These are phyloP conservation scores for Sungouiella thailandica DNA, from an alignment of 805 yeast species.

Conservation along the genomic window DNA sequence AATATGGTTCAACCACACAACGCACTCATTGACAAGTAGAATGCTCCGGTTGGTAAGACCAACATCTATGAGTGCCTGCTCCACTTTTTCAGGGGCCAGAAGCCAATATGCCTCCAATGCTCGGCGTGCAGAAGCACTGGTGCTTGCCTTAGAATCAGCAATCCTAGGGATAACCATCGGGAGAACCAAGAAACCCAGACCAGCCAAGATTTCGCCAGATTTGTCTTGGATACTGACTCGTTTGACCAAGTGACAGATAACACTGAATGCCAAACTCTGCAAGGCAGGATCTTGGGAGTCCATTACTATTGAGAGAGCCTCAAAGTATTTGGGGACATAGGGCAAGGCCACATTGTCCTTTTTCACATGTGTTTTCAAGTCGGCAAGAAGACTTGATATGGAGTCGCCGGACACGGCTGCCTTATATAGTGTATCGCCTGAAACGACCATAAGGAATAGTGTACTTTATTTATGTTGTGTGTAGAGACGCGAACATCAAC, in stretches of 20 bases:
- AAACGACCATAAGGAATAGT: slow-evolving; percentile 9
- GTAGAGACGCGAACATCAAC: neutral
- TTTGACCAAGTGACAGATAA: slow-evolving; percentile 52
- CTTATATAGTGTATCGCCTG: slow-evolving; percentile 11
- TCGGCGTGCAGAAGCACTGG: slow-evolving; percentile 42
- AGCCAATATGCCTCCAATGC: slow-evolving; percentile 54
- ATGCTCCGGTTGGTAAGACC: slow-evolving; percentile 39
- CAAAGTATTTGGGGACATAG: slow-evolving; percentile 47
- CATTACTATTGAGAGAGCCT: slow-evolving; percentile 43
- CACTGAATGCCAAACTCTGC: slow-evolving; percentile 41
- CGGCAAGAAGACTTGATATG: slow-evolving; percentile 19
- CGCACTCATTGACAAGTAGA: slow-evolving; percentile 37
- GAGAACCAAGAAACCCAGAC: slow-evolving; percentile 40
- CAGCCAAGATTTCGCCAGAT: slow-evolving; percentile 30
- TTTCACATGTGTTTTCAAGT: slow-evolving; percentile 51
- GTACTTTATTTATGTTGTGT: neutral
- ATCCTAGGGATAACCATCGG: slow-evolving; percentile 49
- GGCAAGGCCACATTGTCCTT: slow-evolving; percentile 48
- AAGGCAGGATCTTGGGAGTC: slow-evolving; percentile 36
- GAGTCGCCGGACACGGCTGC: slow-evolving; percentile 7
- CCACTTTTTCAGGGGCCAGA: slow-evolving; percentile 45
- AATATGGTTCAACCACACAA: slow-evolving; percentile 41
- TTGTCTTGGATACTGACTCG: slow-evolving; percentile 56
- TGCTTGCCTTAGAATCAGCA: slow-evolving; percentile 34
- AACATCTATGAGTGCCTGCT: slow-evolving; percentile 36